Evolutionary conservation across 2,329 filamentous ascomycete species (phyloP).

Genomic region (Sclerotinia minor): DNA sequence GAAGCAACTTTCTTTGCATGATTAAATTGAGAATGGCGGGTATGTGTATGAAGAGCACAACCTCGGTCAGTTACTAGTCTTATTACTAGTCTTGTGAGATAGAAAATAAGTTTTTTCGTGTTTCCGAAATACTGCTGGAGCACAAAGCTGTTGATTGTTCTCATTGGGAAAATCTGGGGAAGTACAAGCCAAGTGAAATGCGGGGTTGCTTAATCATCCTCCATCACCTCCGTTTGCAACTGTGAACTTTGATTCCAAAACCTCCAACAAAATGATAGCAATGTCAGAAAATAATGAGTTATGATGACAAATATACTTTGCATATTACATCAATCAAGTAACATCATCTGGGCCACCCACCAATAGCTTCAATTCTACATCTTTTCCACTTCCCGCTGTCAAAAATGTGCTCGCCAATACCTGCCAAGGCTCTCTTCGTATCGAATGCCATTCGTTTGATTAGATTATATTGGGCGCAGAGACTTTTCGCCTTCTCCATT

Average conservation of each 20-base stretch:
- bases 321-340: too few relatives aligned
- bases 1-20: conserved; percentile 18
- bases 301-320: too few relatives aligned
- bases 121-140: neutral
- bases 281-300: too few relatives aligned
- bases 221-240: neutral
- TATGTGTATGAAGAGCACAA: conserved; percentile 17
- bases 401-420: too few relatives aligned
- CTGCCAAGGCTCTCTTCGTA: too few relatives aligned
- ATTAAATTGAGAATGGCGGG: conserved; percentile 4
- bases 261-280: too few relatives aligned
- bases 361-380: too few relatives aligned
- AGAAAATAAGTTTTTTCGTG: neutral
- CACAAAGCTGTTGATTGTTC: neutral
- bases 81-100: neutral
- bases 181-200: conserved; percentile 11
- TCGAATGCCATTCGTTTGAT: too few relatives aligned
- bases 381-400: too few relatives aligned
- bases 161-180: neutral
- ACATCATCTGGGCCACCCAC: too few relatives aligned
- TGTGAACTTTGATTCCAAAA: neutral
- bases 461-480: too few relatives aligned
- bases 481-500: too few relatives aligned
- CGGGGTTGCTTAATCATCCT: conserved; percentile 11
- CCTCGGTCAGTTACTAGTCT: neutral